A percentile compares a stretch with the other conserved stretches of the same genome.
These are phyloP conservation scores for Aspergillus sp. DNA, from an alignment of 2,329 filamentous ascomycete species.

Conservation along the genomic window DNA sequence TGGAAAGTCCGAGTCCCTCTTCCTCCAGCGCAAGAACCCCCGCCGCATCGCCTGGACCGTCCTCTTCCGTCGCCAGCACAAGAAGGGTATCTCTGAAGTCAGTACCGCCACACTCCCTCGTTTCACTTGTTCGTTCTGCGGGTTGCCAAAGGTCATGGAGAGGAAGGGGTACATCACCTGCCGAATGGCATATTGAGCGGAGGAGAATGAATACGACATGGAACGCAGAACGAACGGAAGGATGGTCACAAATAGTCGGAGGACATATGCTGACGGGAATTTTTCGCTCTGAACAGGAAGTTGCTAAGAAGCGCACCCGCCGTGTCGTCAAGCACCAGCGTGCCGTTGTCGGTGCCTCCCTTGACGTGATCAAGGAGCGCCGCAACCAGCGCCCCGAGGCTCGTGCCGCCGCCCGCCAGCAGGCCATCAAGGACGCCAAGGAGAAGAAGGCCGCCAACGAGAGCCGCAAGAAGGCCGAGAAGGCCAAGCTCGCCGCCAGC, in stretches of 20 bases:
- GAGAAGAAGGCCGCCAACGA: constrained; percentile 90
- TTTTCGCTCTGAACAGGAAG: constrained; percentile 67
- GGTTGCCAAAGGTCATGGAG: constrained; percentile 10
- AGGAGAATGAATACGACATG: not conserved
- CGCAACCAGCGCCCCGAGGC: constrained; percentile 92
- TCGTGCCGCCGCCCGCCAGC: constrained; percentile 81
- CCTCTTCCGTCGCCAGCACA: constrained; percentile 97
- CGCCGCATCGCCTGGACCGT: constrained; percentile 98
- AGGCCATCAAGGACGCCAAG: constrained; percentile 96
- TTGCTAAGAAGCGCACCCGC: constrained; percentile 99
- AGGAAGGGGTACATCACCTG: not conserved
- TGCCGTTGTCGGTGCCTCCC: constrained; percentile 97
- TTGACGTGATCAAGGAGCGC: constrained; percentile 99
- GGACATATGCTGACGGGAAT: constrained; percentile 26
- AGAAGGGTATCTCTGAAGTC: constrained; percentile 99
- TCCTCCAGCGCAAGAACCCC: constrained; percentile 99
- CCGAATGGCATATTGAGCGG: not conserved
- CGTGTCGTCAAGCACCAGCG: constrained; percentile 98
- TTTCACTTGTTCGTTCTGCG: constrained; percentile 20
- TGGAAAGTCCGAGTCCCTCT: constrained; percentile 99
- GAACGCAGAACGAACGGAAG: not conserved
- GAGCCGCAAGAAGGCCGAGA: constrained; percentile 97
- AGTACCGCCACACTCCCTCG: constrained; percentile 42
- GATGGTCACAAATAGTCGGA: not conserved
- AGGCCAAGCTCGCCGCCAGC: constrained; percentile 83